Evolutionary conservation across 352 stramenopile species (phyloP), one percentile per base, ranked within the genome.

Genomic region (Phytopythium kandeliae): DNA sequence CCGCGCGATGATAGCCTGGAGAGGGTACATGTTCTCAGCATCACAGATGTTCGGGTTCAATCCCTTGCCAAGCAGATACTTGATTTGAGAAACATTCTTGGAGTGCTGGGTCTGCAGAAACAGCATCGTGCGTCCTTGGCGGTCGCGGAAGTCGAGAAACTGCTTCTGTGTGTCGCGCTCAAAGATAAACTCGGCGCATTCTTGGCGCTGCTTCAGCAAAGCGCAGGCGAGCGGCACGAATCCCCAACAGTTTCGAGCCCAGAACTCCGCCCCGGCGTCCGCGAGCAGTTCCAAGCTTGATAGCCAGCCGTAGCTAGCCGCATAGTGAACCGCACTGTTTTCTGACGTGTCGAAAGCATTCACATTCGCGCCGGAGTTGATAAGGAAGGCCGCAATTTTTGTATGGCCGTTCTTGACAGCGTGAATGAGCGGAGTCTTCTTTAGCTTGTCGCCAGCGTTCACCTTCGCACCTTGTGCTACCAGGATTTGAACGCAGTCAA

Each of bases 71-170:
- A 89, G 59, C 25, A 92, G 43, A 45, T 89, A 92, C 37, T 80
- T 63, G 41, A 92, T 69, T 40, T 92, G 71, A 0, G 66, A 66
- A 5, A 82, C 36, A 42, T 68, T 82, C 34, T 62, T 75, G 10
- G 80, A 85, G 51, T 89, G 76, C n/a, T 75, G 70, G 33, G 78
- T 89, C 56, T 92, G 80, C n/a, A 89, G 50, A 43, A 85, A 89
- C 4, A 92, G 58, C 80, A 92, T 92, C 26, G 80, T 89, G 13
- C 78, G 80, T 3, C 80, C 80, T 17, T 88, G 63, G 0, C 78
- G 74, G 38, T 92, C 80, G 40, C 74, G 78, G 38, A 89, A 92
- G 36, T 92, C 73, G 31, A 92, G 50, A 26, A 82, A 86, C 24
- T 67, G 62, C 28, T 81, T 67, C 21, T 85, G 62, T 3, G 62